Evolutionary conservation across 768 basidiomycete genomes (phyloP), one percentile per base, ranked within the genome.

Genomic region (Hygrocybe punicea): DNA sequence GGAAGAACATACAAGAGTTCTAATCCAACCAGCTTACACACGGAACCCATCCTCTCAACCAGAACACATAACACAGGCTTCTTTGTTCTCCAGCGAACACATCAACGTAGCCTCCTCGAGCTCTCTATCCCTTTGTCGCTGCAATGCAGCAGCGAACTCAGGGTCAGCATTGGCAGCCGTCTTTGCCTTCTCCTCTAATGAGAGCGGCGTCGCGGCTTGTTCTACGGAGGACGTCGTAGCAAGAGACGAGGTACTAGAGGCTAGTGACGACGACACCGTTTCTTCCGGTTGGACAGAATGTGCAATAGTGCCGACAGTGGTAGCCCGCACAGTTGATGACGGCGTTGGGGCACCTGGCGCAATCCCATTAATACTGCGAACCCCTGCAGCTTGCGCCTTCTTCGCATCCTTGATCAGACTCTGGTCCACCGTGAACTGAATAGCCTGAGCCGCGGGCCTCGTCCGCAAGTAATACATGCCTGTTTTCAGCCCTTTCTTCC

Each of bases 401-500:
- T 83, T 82, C 10, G 81, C 84, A 42, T 82, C 74, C 67, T 89
- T 87, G 56, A 96, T 76, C 52, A 90, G 73, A 36, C 76, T 81
- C 70, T 90, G 87, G 70, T 96, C 94, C 58, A 98, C 84, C 9
- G 97, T 99, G 78, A 99, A 98, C 76, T 99, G 93, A 70, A 96
- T 95, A 51, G 97, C 97, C 67, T 93, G 88, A 11, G 93, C 91
- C 8, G 95, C 94, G 4, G 97, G 92, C 52, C 92, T 84, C 35
- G 97, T 98, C 54, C 97, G 85, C 50, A 99, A 81, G 73, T 99
- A 98, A 76, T 93, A 94, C 91, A 96, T 95, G 63, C 96, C 97
- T 1, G 97, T 99, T 84, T 99, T 99, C 67, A 99, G 76, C 34
- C 97, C 97, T 76, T 93, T 93, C 83, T 96, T 96, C 97, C 97